Base-by-base conservation (phyloP, 2,329 filamentous ascomycete genomes). In the Aspergillus sp. region DNA sequence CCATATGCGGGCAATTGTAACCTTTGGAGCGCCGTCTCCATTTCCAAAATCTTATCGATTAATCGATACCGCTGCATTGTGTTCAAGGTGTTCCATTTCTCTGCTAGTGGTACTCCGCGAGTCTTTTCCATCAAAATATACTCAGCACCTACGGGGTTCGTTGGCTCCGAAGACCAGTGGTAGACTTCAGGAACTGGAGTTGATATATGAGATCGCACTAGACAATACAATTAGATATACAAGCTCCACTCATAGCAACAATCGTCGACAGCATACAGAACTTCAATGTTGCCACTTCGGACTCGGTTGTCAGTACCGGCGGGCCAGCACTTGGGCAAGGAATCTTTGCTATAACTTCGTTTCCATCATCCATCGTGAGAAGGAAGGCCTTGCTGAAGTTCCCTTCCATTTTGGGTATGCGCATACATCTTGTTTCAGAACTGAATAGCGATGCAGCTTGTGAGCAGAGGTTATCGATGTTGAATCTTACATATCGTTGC, bases 71-170 rank as follows among this genome's bases (percentile, higher is more conserved):
- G 55, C 8, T 68, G 58, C 41, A 62, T 19, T 2, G 62, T 57
- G 55, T 64, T 64, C 71, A 77, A 76, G 21, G 50, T 63, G 17
- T 62, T 69, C 73, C 71, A 74, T 58, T 36, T 65, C 58, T 71
- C 49, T 42, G 68, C 63, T n/a, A 78, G 64, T 19, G 64, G 57
- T 59, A 75, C 63, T 2, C 77, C 76, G 4, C 55, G 50, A 4
- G 72, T 69, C 59, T 76, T 73, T 66, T 77, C 72, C 70, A 78
- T 77, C 60, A 79, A 73, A 25, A 79, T 78, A 58, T 78, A 77
- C 59, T 78, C 75, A 3, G 67, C 71, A 1, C 74, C 75, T n/a
- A 78, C 71, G 6, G 67, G 54, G 64, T 75, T 77, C 3, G 71
- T 64, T 15, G 64, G 49, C 23, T 68, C 71, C 21, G 72, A 60